Percentiles rank a stretch among this genome's conserved stretches.
Conservation (phyloP, 441 rosid species). For the Eruca vesicaria region DNA sequence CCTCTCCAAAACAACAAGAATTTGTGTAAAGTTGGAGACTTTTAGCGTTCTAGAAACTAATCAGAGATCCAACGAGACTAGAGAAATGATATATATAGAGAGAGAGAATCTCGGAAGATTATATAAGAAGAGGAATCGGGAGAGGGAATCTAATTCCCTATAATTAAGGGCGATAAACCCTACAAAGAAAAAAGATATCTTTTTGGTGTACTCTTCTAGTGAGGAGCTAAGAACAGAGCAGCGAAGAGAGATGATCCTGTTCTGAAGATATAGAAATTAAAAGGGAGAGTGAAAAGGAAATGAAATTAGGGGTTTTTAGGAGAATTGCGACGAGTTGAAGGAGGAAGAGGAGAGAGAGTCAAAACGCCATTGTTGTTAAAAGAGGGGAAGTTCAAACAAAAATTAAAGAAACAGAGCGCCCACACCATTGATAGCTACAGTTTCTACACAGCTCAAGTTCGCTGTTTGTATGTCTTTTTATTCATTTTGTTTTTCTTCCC, state of each 20-base stretch:
- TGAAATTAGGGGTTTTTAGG: slow-evolving; percentile 44
- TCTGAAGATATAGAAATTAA: slow-evolving; percentile 36
- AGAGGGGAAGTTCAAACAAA: slow-evolving; percentile 40
- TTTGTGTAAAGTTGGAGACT: background rate
- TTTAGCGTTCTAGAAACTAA: background rate
- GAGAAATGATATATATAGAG: background rate
- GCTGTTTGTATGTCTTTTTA: slow-evolving; percentile 26
- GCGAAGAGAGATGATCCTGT: slow-evolving; percentile 23
- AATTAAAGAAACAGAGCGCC: slow-evolving; percentile 42
- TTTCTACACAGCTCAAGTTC: slow-evolving; percentile 59
- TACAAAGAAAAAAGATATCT: slow-evolving; percentile 45
- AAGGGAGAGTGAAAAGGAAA: slow-evolving; percentile 21
- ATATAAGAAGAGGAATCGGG: background rate
- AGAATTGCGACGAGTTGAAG: slow-evolving; percentile 33
- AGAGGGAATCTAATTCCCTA: slow-evolving; percentile 15
- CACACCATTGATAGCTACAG: slow-evolving; percentile 51
- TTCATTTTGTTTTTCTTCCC: background rate
- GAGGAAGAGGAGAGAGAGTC: slow-evolving; percentile 36
- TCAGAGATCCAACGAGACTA: background rate
- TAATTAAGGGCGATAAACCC: slow-evolving; percentile 29
- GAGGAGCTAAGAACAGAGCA: slow-evolving; percentile 5
- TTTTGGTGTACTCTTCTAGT: slow-evolving; percentile 45
- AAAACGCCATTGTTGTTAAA: slow-evolving; percentile 40
- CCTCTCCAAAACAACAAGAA: background rate
- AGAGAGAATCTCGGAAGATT: slow-evolving; percentile 38